A percentile compares a stretch with the other conserved stretches of the same genome.
These are phyloP conservation scores for Climacium dendroides DNA, from an alignment of 225 moss, liverwort and hornwort genomes.

Conservation along the genomic window DNA sequence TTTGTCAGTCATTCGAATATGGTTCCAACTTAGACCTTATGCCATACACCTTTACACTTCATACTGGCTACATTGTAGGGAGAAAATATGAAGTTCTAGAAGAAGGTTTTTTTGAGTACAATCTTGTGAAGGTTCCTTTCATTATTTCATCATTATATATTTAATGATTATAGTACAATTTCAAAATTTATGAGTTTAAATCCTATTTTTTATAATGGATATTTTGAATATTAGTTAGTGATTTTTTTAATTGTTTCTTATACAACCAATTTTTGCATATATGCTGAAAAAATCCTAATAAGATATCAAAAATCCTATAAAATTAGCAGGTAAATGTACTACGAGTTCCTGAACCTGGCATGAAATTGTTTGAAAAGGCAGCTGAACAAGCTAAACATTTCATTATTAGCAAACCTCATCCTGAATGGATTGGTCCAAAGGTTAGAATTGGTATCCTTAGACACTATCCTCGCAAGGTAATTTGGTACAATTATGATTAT, in stretches of 20 bases:
- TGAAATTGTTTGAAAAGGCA: background rate
- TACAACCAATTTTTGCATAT: background rate
- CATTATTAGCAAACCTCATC: conserved; percentile 13
- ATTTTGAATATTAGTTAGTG: background rate
- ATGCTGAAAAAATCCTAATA: background rate
- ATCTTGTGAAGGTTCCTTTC: background rate
- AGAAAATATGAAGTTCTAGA: conserved; percentile 16
- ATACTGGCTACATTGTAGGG: conserved; percentile 16
- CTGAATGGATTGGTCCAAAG: conserved; percentile 5
- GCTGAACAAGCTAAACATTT: conserved; percentile 8
- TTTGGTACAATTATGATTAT: background rate
- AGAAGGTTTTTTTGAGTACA: conserved; percentile 13
- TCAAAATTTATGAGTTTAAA: background rate
- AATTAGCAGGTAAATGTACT: background rate
- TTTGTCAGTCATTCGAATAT: conserved; percentile 8
- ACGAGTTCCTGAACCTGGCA: background rate
- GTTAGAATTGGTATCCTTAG: background rate
- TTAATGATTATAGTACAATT: background rate
- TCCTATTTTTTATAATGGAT: background rate
- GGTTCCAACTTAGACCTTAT: background rate
- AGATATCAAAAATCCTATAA: background rate
- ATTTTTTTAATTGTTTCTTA: background rate
- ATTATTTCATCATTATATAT: background rate
- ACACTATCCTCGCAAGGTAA: background rate
- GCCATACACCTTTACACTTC: conserved; percentile 25